Evolutionary conservation across 352 stramenopile species (phyloP), one percentile per base, ranked within the genome.

Genomic region (Phytophthora cactorum): DNA sequence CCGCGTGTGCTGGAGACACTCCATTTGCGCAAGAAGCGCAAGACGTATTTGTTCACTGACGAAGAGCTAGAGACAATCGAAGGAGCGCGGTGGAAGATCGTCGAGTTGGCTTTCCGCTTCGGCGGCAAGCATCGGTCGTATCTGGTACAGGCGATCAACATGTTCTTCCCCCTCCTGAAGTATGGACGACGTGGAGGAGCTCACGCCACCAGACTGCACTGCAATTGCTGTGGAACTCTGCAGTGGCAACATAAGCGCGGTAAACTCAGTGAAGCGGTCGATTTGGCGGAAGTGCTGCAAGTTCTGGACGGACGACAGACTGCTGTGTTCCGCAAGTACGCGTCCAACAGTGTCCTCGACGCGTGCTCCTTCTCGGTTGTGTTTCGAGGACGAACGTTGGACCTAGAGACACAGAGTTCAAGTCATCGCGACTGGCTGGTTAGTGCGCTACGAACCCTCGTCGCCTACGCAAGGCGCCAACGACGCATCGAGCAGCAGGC

Each of bases 221-320:
- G 88, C 67, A 93, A 94, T 50, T 82, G 72, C 15, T 96, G 84
- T 34, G 88, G 88, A 44, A 91, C 86, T 7, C 59, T 96, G 6
- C 88, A 96, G 66, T 96, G 88, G 88, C 86, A 96, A 57, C 88
- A 96, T 72, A 96, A 96, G 56, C 84, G 88, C 29, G 86, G 88
- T 1, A 72, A 78, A 4, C 69, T 94, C 7, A 93, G 84, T 56
- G 74, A 82, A 38, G 66, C 88, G 0, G 83, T 94, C 2, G 88
- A 96, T 55, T 74, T 96, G 14, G 88, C 88, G 3, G 74, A 83
- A 61, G 86, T 89, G 17, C 53, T 92, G 5, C 81, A 92, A 43
- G 71, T 96, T 32, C 49, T 91, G 3, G 81, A 93, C 1, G 88
- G 86, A 9, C 77, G 86, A 6, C 74, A 84, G 54, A 94, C 88